Percentiles rank a stretch among this genome's conserved stretches.
These are phyloP conservation scores for Scalesia atractyloides DNA, from an alignment of 129 eudicot genomes.

Conservation along the genomic window DNA sequence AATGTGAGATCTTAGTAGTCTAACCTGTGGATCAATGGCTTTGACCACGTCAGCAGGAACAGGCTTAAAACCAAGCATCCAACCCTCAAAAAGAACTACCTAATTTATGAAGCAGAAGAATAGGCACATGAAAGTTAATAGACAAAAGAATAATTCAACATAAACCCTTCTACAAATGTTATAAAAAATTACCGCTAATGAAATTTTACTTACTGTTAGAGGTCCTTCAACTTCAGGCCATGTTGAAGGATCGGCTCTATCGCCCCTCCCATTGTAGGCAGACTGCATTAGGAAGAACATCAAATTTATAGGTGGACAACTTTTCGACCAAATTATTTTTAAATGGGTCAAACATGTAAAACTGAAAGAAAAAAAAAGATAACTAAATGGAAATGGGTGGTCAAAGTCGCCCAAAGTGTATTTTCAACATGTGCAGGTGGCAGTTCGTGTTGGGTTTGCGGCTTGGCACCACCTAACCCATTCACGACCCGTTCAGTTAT, in stretches of 20 bases:
- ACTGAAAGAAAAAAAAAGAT: neutral
- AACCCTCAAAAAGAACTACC: constrained; percentile 90
- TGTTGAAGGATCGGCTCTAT: constrained; percentile 86
- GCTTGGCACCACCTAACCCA: neutral
- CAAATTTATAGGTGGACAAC: neutral
- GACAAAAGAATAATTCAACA: neutral
- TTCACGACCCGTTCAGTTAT: neutral
- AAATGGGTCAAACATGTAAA: neutral
- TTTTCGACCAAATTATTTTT: neutral
- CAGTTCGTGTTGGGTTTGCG: neutral
- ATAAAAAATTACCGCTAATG: neutral
- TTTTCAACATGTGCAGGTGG: neutral
- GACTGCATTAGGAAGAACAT: constrained; percentile 48
- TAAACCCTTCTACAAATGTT: neutral
- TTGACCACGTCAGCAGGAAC: constrained; percentile 62
- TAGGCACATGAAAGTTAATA: constrained; percentile 1
- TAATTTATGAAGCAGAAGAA: constrained; percentile 22
- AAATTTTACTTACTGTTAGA: constrained; percentile 54
- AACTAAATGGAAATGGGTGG: constrained; percentile 4
- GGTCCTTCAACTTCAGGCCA: constrained; percentile 99
- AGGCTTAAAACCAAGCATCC: constrained; percentile 99
- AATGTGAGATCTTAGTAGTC: constrained; percentile 9
- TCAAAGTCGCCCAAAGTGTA: neutral
- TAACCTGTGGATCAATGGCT: constrained; percentile 97
- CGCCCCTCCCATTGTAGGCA: constrained; percentile 87